These are phyloP conservation scores for Kappamyces sp. DNA, from an alignment of 192 early-diverging fungal genomes.

Conservation along the genomic window DNA sequence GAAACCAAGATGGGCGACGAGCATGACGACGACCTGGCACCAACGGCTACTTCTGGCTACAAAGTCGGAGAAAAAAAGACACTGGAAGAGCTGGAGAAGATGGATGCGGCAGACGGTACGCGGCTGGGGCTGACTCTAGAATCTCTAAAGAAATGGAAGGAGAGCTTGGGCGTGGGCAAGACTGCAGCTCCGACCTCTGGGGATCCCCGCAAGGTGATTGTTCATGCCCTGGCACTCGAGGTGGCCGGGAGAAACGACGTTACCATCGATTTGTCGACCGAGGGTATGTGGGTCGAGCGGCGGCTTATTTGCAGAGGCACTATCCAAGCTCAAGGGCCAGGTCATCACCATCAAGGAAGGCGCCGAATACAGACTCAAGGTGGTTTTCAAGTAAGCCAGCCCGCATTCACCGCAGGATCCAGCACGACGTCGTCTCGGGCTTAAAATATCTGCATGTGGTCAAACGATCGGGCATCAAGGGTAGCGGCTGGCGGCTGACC, in stretches of 20 bases:
- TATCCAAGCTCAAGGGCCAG: conserved; percentile 62
- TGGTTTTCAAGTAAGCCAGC: conserved; percentile 68
- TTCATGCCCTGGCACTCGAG: conserved; percentile 67
- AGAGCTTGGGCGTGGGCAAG: conserved; percentile 75
- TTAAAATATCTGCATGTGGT: conserved; percentile 92
- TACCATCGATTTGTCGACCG: conserved; percentile 65
- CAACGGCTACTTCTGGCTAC: conserved; percentile 78
- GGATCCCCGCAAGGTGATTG: conserved; percentile 72
- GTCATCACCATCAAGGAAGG: conserved; percentile 95
- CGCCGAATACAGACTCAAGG: conserved; percentile 85
- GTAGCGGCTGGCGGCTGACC: conserved; percentile 24
- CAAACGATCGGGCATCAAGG: conserved; percentile 74
- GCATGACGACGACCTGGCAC: conserved; percentile 68
- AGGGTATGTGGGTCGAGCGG: conserved; percentile 40
- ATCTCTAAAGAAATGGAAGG: conserved; percentile 96
- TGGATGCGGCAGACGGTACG: conserved; percentile 77
- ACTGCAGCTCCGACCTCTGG: conserved; percentile 38
- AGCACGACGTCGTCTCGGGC: conserved; percentile 92
- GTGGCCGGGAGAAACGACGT: conserved; percentile 71
- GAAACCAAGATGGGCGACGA: conserved; percentile 13
- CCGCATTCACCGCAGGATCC: conserved; percentile 48
- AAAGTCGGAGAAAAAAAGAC: conserved; percentile 91
- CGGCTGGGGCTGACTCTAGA: conserved; percentile 36
- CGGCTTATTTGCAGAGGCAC: conserved; percentile 34
- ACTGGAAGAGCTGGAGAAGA: conserved; percentile 69